Percentiles rank a stretch among this genome's conserved stretches.
These are phyloP conservation scores for Eudorina sp. DNA, from an alignment of 139 green algal genomes.

Conservation along the genomic window DNA sequence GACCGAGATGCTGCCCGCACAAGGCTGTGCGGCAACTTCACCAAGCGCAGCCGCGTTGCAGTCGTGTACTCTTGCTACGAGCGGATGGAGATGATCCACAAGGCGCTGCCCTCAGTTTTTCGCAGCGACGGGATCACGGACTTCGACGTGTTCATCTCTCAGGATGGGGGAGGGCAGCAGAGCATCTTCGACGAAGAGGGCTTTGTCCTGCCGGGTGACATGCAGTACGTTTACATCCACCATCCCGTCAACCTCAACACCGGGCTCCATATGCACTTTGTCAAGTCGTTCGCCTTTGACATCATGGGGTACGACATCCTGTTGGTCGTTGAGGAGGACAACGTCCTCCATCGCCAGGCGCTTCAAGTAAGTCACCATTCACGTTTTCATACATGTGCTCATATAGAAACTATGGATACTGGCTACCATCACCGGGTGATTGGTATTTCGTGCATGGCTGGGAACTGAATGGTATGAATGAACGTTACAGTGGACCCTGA, in stretches of 20 bases:
- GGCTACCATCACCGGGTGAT: no score
- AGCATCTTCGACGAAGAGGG: neutral
- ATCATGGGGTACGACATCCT: conserved; percentile 6
- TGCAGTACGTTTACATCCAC: neutral
- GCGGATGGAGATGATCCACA: neutral
- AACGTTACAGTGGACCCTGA: no score
- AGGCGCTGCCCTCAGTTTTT: neutral
- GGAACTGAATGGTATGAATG: no score
- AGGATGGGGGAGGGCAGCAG: neutral
- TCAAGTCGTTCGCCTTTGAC: conserved; percentile 24
- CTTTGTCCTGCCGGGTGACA: neutral
- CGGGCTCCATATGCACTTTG: neutral
- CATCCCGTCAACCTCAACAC: neutral
- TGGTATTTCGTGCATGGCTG: no score
- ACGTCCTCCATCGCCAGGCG: conserved; percentile 6
- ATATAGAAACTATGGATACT: no score
- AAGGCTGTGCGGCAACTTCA: neutral
- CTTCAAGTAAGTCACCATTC: no score
- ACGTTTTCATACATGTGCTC: no score
- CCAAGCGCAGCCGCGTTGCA: neutral
- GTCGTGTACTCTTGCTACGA: conserved; percentile 26
- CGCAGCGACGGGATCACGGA: neutral
- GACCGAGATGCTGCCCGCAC: neutral
- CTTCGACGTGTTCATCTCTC: conserved; percentile 7
- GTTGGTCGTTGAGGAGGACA: conserved; percentile 26